Evolutionary conservation across 192 early-diverging fungal species (phyloP).

Genomic region (Gaertneriomyces semiglobifer): DNA sequence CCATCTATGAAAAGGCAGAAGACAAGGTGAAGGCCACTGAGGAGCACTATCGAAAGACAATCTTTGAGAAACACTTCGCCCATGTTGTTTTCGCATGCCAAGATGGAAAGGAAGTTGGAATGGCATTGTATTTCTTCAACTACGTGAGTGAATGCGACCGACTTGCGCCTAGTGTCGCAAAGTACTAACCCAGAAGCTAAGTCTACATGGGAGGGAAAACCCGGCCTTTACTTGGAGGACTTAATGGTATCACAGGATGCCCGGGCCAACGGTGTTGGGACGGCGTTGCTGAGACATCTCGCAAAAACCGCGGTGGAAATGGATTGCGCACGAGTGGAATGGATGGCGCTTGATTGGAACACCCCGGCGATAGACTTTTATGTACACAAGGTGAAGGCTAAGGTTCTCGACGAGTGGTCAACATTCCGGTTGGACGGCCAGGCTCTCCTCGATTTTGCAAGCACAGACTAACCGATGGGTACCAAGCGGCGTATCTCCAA

Average conservation of each 20-base stretch:
- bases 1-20: constrained; percentile 71
- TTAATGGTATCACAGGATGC: constrained; percentile 66
- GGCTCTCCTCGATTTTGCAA: constrained; percentile 52
- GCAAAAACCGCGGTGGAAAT: constrained; percentile 60
- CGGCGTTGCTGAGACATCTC: constrained; percentile 60
- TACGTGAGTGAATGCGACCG: constrained; percentile 40
- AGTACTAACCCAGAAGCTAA: not conserved
- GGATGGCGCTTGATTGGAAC: constrained; percentile 83
- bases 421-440: constrained; percentile 65
- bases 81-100: constrained; percentile 65
- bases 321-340: constrained; percentile 75
- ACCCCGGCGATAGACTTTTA: constrained; percentile 78
- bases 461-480: too few relatives aligned
- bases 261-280: constrained; percentile 68
- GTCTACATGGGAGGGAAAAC: constrained; percentile 47
- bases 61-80: constrained; percentile 66
- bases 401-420: constrained; percentile 71
- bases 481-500: too few relatives aligned
- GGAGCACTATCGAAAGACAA: constrained; percentile 52
- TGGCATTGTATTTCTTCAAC: constrained; percentile 85
- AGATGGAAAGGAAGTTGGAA: constrained; percentile 54
- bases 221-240: constrained; percentile 85
- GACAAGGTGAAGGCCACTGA: constrained; percentile 69
- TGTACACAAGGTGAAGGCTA: constrained; percentile 59
- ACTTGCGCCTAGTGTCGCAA: not conserved